A percentile compares a stretch with the other conserved stretches of the same genome.
phyloP scores from a whole-genome alignment of 495 filamentous ascomycete genomes.

The Xylaria cubensis region DNA sequence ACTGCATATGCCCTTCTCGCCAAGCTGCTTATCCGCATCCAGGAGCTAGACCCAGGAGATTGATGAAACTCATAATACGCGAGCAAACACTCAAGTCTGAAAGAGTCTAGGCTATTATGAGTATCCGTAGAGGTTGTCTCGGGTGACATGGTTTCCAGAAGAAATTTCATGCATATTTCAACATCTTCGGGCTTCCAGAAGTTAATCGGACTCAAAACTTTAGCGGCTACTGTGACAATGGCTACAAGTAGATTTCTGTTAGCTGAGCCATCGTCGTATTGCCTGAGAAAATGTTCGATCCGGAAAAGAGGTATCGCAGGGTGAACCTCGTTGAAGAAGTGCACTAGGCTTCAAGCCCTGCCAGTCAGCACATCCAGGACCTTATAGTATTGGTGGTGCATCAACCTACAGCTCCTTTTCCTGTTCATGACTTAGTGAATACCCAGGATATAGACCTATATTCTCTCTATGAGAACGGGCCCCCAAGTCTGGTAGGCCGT shows the following conservation, averaged over 20 bases:
- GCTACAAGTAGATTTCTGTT: slow-evolving; percentile 35
- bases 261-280: slow-evolving; percentile 29
- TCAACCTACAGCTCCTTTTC: slow-evolving; percentile 32
- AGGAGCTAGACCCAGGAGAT: slow-evolving; percentile 42
- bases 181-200: slow-evolving; percentile 34
- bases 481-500: neutral
- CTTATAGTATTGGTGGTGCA: neutral
- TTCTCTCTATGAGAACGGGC: neutral
- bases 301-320: slow-evolving; percentile 43
- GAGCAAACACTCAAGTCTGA: slow-evolving; percentile 46
- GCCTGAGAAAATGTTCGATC: slow-evolving; percentile 34
- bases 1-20: slow-evolving; percentile 43
- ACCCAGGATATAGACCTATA: slow-evolving; percentile 28
- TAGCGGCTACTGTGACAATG: slow-evolving; percentile 37
- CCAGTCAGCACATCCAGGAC: neutral
- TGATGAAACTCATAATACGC: slow-evolving; percentile 49
- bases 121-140: slow-evolving; percentile 8
- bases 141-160: slow-evolving; percentile 28
- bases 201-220: slow-evolving; percentile 33
- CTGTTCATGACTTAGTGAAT: slow-evolving; percentile 24
- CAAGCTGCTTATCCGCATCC: slow-evolving; percentile 45
- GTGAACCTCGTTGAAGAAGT: slow-evolving; percentile 38
- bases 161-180: slow-evolving; percentile 31
- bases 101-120: slow-evolving; percentile 34
- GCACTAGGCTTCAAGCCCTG: slow-evolving; percentile 18